Base-by-base conservation (phyloP, 805 yeast genomes). In the Yamadazyma scolyti region DNA sequence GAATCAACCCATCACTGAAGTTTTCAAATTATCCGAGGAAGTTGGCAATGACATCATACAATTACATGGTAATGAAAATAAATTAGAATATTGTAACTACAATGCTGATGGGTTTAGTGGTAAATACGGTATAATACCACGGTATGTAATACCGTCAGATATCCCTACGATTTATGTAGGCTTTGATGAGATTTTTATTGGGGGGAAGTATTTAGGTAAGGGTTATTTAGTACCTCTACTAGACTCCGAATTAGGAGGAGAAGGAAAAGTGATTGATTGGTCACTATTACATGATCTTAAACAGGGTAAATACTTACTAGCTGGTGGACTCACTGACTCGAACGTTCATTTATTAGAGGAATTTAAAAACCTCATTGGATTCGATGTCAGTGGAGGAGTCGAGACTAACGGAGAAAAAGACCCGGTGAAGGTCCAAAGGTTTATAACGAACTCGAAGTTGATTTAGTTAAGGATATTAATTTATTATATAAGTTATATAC, bases 341-440 rank as follows among this genome's bases (percentile, higher is more conserved):
- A 93, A 89, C 46, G 86, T 93, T 5, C 34, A 36, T 0, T 51
- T 53, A 2, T 94, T 95, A 0, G 27, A 37, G 1, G 38, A 27
- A n/a, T 53, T 73, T 9, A 43, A 50, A 1, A 90, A 93, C 15
- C 77, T 84, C n/a, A 50, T 79, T 21, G 97, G 97, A 4, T 90
- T 84, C 16, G 98, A 90, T 58, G 97, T 93, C 5, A 82, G 95
- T 48, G 88, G 96, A 7, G 98, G 98, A 1, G 95, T 89, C 2
- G 98, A 93, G 52, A 76, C 81, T 0, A 50, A 75, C 25, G 95
- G 95, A 2, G 54, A 44, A 1, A 93, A 90, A 56, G 95, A 88
- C 53, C 46, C 63, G 28, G 51, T 33, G 1, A 90, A 88, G 58
- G 75, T 90, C 13, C 46, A 47, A 33, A 33, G 37, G 9, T 90